Base-by-base conservation (phyloP, 768 basidiomycete species). In the Dendrothele bispora region DNA sequence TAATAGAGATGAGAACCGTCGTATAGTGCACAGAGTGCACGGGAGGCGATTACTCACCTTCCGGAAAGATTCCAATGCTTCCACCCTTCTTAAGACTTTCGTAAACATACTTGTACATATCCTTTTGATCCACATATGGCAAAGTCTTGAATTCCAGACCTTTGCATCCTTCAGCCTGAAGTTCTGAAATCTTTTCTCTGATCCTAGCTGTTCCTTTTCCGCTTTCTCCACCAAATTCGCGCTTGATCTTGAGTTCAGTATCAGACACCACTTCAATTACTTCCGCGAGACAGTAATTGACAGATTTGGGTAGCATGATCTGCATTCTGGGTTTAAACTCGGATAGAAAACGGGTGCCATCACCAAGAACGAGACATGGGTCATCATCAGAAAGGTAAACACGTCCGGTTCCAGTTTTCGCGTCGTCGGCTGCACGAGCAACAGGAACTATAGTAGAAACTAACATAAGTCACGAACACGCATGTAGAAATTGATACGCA, bases 41-140 rank as follows among this genome's bases (percentile, higher is more conserved):
- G 22, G 7, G 27, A 48, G 26, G 21, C 12, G 35, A 37, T 35
- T 12, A 50, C 66, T 48, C 55, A 91, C 95, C 95, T 85, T 98
- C 97, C 30, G 97, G 97, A 62, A 98, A 98, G 54, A 99, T 98
- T 38, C 97, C 95, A 52, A 99, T 95, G 54, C 86, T 84, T 12
- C 92, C 92, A 7, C 91, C 91, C 48, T 87, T 81, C 48, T 82
- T 89, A 47, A 98, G 70, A 47, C 82, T 80, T 61, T 91, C 77
- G 65, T 97, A 99, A 4, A 98, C 97, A 50, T 91, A 78, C 15
- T 86, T 82, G 66, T 98, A 99, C 86, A 97, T 98, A 43, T 91
- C 83, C 52, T 88, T 82, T 62, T 98, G 97, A 70, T 99, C 90
- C 52, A 99, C 83, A 61, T 86, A 86, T 1, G 95, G 93, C 48